phyloP scores from a whole-genome alignment of 1,284 basidiomycete genomes.

The Inonotus hispidus region DNA sequence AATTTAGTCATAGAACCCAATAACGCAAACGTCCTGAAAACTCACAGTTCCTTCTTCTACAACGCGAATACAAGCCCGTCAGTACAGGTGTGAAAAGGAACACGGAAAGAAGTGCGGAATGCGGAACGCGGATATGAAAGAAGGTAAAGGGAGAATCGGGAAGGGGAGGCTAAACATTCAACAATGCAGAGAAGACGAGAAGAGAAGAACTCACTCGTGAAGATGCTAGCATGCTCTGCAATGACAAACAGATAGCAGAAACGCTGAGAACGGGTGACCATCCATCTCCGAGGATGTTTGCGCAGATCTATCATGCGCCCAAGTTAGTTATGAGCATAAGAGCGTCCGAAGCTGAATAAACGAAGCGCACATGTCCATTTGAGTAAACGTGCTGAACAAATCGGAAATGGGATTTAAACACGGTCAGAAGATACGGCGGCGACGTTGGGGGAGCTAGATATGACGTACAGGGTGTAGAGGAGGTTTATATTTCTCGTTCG shows the following conservation, averaged over 20 bases:
- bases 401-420: constrained; percentile 11
- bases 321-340: neutral
- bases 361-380: constrained; percentile 59
- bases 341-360: neutral
- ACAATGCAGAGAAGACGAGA: too few species aligned
- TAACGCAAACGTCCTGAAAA: neutral
- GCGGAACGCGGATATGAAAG: neutral
- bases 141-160: neutral
- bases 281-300: constrained; percentile 78
- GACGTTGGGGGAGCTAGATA: neutral
- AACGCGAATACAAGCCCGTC: neutral
- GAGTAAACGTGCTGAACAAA: constrained; percentile 69
- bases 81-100: constrained; percentile 3
- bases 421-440: constrained; percentile 16
- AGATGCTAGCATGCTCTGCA: constrained; percentile 85
- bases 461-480: constrained; percentile 69
- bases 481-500: constrained; percentile 51
- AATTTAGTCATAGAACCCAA: neutral
- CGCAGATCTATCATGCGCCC: constrained; percentile 56
- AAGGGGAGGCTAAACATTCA: neutral
- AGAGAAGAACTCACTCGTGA: constrained; percentile 55
- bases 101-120: neutral
- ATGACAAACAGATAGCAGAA: constrained; percentile 69
- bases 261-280: constrained; percentile 84
- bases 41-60: constrained; percentile 21